Evolutionary conservation across 352 stramenopile genomes (phyloP).

Genomic region (Blastocystis sp.): DNA sequence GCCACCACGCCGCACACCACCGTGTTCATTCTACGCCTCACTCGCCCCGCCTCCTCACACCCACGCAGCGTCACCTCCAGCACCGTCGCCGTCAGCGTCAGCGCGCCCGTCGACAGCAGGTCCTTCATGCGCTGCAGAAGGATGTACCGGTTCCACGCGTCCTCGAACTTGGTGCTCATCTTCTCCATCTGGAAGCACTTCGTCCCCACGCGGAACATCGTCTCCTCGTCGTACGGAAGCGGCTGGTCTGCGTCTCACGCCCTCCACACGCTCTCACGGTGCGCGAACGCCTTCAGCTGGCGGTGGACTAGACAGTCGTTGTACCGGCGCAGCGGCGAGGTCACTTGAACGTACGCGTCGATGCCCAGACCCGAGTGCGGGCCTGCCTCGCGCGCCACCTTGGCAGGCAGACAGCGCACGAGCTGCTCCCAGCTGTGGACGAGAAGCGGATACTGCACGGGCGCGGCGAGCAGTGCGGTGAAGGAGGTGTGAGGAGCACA

Average conservation of each 20-base stretch:
- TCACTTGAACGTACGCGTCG: constrained; percentile 57
- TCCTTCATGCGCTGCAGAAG: constrained; percentile 52
- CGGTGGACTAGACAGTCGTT: constrained; percentile 67
- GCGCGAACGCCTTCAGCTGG: constrained; percentile 45
- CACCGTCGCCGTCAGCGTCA: constrained; percentile 35
- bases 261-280: not conserved
- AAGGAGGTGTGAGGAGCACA: not conserved
- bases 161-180: constrained; percentile 46
- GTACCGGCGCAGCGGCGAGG: constrained; percentile 51
- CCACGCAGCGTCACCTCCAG: constrained; percentile 44
- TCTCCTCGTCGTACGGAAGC: constrained; percentile 24
- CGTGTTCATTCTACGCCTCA: constrained; percentile 50
- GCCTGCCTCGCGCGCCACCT: not conserved
- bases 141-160: constrained; percentile 66
- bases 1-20: constrained; percentile 43
- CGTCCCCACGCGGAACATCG: constrained; percentile 28
- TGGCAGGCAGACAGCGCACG: constrained; percentile 37
- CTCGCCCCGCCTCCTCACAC: not conserved
- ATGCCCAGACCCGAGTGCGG: constrained; percentile 48
- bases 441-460: constrained; percentile 23
- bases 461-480: constrained; percentile 6
- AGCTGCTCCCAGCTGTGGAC: constrained; percentile 60
- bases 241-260: not conserved
- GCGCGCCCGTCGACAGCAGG: not conserved
- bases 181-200: constrained; percentile 59